Conservation (phyloP, 1,284 basidiomycete species). For the Ustilago sp. region DNA sequence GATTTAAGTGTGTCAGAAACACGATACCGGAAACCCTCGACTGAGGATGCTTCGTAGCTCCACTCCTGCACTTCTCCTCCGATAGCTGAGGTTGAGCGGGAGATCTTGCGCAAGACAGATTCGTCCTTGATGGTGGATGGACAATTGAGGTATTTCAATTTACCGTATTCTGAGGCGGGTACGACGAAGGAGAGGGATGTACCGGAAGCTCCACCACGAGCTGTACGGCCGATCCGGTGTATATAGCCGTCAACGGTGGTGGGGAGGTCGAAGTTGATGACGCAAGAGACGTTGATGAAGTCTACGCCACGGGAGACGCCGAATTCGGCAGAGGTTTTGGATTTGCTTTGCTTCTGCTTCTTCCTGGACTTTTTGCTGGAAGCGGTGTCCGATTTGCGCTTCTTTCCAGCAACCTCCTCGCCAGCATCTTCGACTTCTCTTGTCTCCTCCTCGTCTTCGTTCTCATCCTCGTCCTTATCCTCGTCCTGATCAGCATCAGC, state of each 20-base stretch:
- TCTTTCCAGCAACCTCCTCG: constrained; percentile 14
- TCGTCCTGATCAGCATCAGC: constrained; percentile 41
- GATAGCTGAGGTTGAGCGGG: constrained; percentile 17
- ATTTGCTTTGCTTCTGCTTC: constrained; percentile 13
- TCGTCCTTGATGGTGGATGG: constrained; percentile 82
- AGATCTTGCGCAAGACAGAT: constrained; percentile 75
- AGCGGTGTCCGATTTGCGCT: constrained; percentile 26
- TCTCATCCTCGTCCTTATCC: constrained; percentile 4
- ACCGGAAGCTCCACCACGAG: constrained; percentile 92
- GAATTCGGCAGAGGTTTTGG: constrained; percentile 74
- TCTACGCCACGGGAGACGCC: constrained; percentile 96
- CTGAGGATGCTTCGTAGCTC: constrained; percentile 79
- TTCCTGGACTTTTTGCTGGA: constrained; percentile 13
- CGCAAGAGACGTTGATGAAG: constrained; percentile 96
- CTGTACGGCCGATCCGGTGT: constrained; percentile 95
- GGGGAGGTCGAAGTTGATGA: constrained; percentile 98
- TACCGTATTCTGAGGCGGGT: constrained; percentile 78
- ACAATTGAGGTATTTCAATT: constrained; percentile 72
- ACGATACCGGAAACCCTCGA: constrained; percentile 94
- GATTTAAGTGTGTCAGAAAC: constrained; percentile 95
- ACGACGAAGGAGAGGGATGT: constrained; percentile 92
- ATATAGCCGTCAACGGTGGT: constrained; percentile 89
- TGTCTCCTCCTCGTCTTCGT: constrained; percentile 14
- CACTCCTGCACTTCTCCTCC: constrained; percentile 85
- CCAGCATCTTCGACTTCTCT: constrained; percentile 9